Evolutionary conservation across 331 rosid species (phyloP), one percentile per base, ranked within the genome.

Genomic region (Quercus tomentella): DNA sequence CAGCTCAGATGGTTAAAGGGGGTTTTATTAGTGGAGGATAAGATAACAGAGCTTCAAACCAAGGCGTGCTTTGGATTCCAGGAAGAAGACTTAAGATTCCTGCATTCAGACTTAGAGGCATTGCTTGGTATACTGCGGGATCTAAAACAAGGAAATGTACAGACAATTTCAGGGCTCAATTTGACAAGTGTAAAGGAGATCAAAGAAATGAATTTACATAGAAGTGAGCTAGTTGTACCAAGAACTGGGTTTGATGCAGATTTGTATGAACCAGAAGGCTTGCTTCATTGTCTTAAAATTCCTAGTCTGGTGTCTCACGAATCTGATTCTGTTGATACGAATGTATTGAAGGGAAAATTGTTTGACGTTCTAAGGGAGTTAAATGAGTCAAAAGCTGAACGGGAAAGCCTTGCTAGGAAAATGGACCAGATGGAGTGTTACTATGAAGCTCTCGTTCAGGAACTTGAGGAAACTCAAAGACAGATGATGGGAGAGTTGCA

Each of bases 341-440:
- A 83, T 86, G 94, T 87, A 61, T 79, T 89, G 91, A 96, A 92
- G 82, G 93, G 79, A 22, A 89, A 89, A 51, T 7, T 89, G 62
- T 82, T 92, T 86, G 97, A 90, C 87, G 97, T 93, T 84, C 78
- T 90, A 79, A 90, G 91, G 78, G 97, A 93, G 87, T 78, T 93
- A 75, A 94, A 93, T 45, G 97, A 89, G 74, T 88, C 93, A 79
- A 96, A 93, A 92, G 89, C 87, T 3, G 98, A 96, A 81, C 88
- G 89, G 56, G 97, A 85, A 80, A 80, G 89, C 89, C 98, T 96
- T 77, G 89, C 86, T 30, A 88, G 86, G 67, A 96, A 96, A 92
- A 94, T 91, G 93, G 99, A 90, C 80, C 98, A 93, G 93, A 96
- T 96, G 99, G 99, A 96, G 86, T 93, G 98, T 90, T 96, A 96